Conservation (phyloP, 73 alveolate species). For the Paramecium biaurelia region DNA sequence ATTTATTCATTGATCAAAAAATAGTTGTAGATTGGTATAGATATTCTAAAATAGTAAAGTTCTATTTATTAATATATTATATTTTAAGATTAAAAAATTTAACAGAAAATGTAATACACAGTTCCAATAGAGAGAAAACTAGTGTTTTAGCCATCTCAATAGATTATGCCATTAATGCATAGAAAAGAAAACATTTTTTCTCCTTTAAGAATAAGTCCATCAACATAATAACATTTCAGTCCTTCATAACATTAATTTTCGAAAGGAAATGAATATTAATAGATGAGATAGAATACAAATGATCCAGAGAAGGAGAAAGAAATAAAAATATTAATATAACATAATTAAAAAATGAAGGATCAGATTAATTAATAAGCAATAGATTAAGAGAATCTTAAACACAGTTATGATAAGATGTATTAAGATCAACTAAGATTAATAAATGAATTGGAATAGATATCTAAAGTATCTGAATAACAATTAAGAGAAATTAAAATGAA, state of each 20-base stretch:
- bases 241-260: background rate
- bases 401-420: background rate
- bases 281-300: background rate
- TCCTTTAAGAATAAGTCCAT: constrained; percentile 31
- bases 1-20: no score
- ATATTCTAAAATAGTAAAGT: background rate
- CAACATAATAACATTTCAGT: background rate
- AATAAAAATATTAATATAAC: background rate
- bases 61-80: background rate
- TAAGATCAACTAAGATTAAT: constrained; percentile 10
- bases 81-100: background rate
- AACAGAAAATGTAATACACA: background rate
- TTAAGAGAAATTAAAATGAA: background rate
- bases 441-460: background rate
- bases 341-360: constrained; percentile 28
- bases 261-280: background rate
- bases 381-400: background rate
- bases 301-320: constrained; percentile 22
- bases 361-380: background rate
- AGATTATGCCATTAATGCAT: background rate
- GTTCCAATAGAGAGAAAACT: background rate
- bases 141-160: background rate
- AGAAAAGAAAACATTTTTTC: constrained; percentile 39
- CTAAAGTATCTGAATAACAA: background rate
- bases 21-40: no score